phyloP scores from a whole-genome alignment of 306 rosid species.

The Mimosa pudica region DNA sequence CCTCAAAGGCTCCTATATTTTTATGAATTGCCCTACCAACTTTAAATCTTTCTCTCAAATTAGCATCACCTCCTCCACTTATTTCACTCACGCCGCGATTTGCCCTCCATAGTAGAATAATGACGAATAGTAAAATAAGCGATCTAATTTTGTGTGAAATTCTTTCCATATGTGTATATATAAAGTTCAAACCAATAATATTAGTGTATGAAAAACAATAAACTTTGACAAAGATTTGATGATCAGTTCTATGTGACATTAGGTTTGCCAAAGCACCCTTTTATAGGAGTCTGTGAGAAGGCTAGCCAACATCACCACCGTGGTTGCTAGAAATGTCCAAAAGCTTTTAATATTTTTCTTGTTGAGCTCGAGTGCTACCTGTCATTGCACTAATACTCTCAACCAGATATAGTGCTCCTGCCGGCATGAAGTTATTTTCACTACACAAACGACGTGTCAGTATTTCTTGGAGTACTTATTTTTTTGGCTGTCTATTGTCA shows the following conservation, averaged over 20 bases:
- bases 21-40: not conserved
- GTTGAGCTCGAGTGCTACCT: conserved; percentile 37
- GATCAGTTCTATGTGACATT: conserved; percentile 3
- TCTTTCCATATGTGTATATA: conserved; percentile 19
- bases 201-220: not conserved
- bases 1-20: too few species aligned
- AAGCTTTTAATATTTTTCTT: conserved; percentile 12
- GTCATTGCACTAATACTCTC: conserved; percentile 38
- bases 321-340: conserved; percentile 30
- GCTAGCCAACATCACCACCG: not conserved
- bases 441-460: conserved; percentile 31
- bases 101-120: conserved; percentile 9
- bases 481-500: conserved; percentile 9
- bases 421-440: conserved; percentile 39
- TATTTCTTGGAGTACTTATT: conserved; percentile 3
- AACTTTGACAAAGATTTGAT: not conserved
- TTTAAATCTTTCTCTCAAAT: not conserved
- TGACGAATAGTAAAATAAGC: not conserved
- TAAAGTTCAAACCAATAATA: not conserved
- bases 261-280: conserved; percentile 26
- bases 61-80: not conserved
- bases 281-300: conserved; percentile 34
- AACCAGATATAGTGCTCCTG: conserved; percentile 46
- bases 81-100: conserved; percentile 5
- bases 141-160: conserved; percentile 15